phyloP scores from a whole-genome alignment of 2,329 filamentous ascomycete genomes.

The Aureobasidium sp. region DNA sequence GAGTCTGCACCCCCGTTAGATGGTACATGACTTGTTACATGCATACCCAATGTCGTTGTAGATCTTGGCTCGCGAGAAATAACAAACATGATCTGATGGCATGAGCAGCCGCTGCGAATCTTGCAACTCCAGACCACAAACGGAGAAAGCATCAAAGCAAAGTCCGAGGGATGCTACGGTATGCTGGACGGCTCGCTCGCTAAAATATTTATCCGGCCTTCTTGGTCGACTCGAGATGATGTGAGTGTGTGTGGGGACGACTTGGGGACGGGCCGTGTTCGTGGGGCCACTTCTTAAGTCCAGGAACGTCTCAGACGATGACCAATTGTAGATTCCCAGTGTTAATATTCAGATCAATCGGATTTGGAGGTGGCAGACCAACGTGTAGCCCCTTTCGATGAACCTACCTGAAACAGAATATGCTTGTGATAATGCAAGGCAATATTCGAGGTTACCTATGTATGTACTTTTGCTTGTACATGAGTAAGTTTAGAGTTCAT shows the following conservation, averaged over 20 bases:
- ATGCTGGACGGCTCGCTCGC: background rate
- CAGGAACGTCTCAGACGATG: background rate
- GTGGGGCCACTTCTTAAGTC: background rate
- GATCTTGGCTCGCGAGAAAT: background rate
- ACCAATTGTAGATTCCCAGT: background rate
- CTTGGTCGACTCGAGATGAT: background rate
- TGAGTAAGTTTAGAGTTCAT: background rate
- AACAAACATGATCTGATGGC: background rate
- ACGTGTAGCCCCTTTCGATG: background rate
- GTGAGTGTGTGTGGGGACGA: background rate
- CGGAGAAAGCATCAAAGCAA: background rate
- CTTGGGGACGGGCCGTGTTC: background rate
- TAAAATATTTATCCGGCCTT: background rate
- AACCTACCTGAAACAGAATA: background rate
- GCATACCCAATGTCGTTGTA: background rate
- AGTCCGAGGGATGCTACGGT: too few relatives aligned
- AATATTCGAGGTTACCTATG: background rate
- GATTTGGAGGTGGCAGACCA: too few relatives aligned
- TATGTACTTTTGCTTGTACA: background rate
- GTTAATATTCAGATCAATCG: background rate
- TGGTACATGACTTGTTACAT: background rate
- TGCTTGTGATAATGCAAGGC: background rate
- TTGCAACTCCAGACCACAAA: background rate
- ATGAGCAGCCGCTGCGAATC: background rate
- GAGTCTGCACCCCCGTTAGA: background rate